Conservation (phyloP, 441 rosid genomes). For the Erodium trifolium region DNA sequence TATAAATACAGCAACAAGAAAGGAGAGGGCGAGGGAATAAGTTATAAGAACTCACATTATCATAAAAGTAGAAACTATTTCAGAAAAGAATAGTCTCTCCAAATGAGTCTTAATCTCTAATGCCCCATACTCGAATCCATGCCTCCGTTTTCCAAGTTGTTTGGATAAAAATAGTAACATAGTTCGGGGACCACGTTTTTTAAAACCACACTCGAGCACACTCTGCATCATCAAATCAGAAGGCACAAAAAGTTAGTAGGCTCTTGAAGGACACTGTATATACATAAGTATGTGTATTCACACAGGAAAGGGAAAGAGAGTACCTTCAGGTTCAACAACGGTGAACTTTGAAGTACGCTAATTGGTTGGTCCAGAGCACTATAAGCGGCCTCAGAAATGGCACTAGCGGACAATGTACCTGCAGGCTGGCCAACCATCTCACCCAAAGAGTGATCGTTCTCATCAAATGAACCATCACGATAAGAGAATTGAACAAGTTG, state of each 20-base stretch:
- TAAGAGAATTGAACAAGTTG: constrained; percentile 75
- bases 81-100: constrained; percentile 64
- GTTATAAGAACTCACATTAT: constrained; percentile 54
- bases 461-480: constrained; percentile 15
- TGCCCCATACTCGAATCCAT: constrained; percentile 84
- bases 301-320: constrained; percentile 10
- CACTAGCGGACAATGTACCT: constrained; percentile 79
- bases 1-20: constrained; percentile 5
- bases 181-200: constrained; percentile 46
- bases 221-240: constrained; percentile 48
- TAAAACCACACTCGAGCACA: constrained; percentile 81
- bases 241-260: constrained; percentile 16
- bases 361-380: constrained; percentile 94
- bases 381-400: constrained; percentile 92
- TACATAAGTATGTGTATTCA: background rate
- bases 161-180: constrained; percentile 68
- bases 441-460: constrained; percentile 17
- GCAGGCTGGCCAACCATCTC: constrained; percentile 63
- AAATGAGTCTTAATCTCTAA: constrained; percentile 67
- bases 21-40: constrained; percentile 3
- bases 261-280: background rate
- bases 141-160: constrained; percentile 62
- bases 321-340: constrained; percentile 90
- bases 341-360: constrained; percentile 86
- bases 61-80: constrained; percentile 57